A percentile compares a stretch with the other conserved stretches of the same genome.
phyloP scores from a whole-genome alignment of 495 filamentous ascomycete genomes.

The Aspergillus asperescens region DNA sequence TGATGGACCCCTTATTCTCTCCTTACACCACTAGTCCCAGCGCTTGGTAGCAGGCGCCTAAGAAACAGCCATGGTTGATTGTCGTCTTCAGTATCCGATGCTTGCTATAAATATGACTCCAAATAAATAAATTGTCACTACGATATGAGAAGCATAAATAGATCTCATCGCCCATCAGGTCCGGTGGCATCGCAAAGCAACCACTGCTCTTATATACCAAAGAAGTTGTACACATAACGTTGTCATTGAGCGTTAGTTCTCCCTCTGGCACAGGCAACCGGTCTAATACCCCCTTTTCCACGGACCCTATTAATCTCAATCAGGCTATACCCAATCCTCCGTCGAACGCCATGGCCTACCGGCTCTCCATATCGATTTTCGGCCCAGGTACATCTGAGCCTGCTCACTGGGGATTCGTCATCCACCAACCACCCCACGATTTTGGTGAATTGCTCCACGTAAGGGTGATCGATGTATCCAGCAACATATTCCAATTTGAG shows the following conservation, averaged over 20 bases:
- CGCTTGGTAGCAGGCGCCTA: too few relatives aligned
- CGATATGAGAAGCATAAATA: background rate
- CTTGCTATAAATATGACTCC: background rate
- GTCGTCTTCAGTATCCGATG: background rate
- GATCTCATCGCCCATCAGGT: background rate
- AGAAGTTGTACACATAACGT: background rate
- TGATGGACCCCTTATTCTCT: too few relatives aligned
- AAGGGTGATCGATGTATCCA: background rate
- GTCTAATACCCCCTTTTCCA: background rate
- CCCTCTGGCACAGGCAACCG: background rate
- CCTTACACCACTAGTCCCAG: too few relatives aligned
- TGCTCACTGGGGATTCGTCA: background rate
- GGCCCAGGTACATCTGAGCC: background rate
- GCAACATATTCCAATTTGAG: background rate
- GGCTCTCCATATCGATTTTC: background rate
- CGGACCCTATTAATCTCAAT: too few relatives aligned
- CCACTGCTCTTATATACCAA: background rate
- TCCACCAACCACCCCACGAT: background rate
- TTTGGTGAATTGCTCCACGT: background rate
- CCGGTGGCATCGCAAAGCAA: background rate
- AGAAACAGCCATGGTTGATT: background rate
- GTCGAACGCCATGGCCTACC: background rate
- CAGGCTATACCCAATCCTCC: too few relatives aligned
- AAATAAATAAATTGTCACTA: background rate
- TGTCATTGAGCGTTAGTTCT: background rate